Evolutionary conservation across 2,329 filamentous ascomycete genomes (phyloP).

Genomic region (Septoria petroselini): DNA sequence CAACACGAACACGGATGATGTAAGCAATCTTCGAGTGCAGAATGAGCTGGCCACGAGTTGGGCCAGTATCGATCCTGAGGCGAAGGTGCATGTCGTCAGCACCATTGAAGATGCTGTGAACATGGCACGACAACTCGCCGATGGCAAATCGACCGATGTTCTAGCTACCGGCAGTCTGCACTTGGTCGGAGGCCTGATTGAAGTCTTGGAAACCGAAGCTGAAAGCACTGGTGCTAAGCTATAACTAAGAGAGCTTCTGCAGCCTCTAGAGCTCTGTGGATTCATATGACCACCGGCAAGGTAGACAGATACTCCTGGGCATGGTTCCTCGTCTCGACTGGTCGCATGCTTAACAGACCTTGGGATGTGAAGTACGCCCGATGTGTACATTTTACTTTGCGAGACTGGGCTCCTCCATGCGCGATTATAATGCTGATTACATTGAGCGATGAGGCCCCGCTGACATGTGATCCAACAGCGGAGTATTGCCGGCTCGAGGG

Average conservation of each 20-base stretch:
- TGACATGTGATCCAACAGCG: too few relatives aligned
- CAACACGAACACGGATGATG: conserved; percentile 58
- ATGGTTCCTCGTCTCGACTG: too few relatives aligned
- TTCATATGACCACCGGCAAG: too few relatives aligned
- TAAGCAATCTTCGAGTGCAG: conserved; percentile 63
- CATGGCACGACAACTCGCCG: conserved; percentile 47
- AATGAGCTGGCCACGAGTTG: conserved; percentile 62
- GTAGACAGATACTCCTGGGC: too few relatives aligned
- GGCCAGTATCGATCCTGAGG: conserved; percentile 52
- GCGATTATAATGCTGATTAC: too few relatives aligned
- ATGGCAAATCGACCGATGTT: conserved; percentile 54
- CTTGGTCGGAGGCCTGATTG: conserved; percentile 74
- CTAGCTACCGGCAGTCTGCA: conserved; percentile 82
- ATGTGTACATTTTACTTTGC: too few relatives aligned
- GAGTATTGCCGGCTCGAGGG: too few relatives aligned
- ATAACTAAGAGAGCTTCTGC: background rate
- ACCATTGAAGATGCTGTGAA: conserved; percentile 70
- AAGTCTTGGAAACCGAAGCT: conserved; percentile 59
- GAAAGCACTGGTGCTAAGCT: conserved; percentile 19
- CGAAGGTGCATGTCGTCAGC: conserved; percentile 55
- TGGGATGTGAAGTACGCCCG: too few relatives aligned
- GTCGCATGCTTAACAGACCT: too few relatives aligned
- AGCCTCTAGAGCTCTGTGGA: too few relatives aligned
- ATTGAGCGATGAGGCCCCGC: background rate
- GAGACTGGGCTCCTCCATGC: too few relatives aligned